Conservation (phyloP, 2,329 filamentous ascomycete genomes). For the Penicillium corylophilum region DNA sequence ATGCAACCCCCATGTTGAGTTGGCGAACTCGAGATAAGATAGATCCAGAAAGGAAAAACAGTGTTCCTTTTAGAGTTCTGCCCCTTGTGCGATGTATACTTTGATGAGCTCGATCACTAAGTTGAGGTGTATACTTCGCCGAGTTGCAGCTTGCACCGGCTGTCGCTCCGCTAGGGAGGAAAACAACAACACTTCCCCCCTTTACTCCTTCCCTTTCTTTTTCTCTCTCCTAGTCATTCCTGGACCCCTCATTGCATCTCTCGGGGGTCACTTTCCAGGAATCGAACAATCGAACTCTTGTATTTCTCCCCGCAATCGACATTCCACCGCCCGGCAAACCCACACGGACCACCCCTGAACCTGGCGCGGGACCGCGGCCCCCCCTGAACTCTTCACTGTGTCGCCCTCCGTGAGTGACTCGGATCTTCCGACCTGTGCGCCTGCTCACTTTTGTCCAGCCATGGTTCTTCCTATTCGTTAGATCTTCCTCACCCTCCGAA, state of each 20-base stretch:
- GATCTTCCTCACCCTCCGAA: neutral
- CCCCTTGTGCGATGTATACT: neutral
- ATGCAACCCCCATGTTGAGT: neutral
- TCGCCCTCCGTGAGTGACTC: neutral
- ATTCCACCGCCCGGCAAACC: conserved; percentile 14
- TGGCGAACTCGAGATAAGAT: neutral
- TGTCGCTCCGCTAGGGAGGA: neutral
- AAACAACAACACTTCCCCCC: neutral
- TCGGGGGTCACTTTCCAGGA: neutral
- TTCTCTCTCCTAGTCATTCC: neutral
- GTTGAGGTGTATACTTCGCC: neutral
- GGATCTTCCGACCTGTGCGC: neutral
- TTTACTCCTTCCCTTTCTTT: neutral
- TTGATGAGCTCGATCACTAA: neutral
- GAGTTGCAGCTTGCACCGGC: neutral
- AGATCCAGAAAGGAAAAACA: neutral
- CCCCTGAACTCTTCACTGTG: conserved; percentile 1
- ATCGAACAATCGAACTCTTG: neutral
- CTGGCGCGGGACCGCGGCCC: conserved; percentile 13
- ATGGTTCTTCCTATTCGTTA: conserved; percentile 14
- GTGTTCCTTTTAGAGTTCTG: neutral
- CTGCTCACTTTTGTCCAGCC: neutral
- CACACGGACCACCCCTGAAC: conserved; percentile 21
- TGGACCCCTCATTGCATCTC: neutral
- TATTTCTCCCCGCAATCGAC: conserved; percentile 7